Conservation (phyloP, 2,329 filamentous ascomycete genomes). For the Penicillium sp. region DNA sequence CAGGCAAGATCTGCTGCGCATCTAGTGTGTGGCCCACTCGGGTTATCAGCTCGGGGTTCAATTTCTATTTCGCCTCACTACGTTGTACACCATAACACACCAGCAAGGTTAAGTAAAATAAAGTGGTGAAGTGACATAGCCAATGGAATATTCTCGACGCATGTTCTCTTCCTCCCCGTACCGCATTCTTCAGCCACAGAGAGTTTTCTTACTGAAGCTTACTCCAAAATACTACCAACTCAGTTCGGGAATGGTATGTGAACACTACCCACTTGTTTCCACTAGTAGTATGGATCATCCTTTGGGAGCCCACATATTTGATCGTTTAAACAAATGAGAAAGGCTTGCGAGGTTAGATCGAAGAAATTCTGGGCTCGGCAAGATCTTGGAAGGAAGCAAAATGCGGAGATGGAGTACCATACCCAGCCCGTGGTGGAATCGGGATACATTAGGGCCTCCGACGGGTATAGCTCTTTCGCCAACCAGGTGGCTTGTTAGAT, state of each 20-base stretch:
- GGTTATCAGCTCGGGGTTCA: background rate
- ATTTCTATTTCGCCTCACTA: background rate
- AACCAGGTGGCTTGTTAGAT: background rate
- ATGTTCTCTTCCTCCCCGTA: background rate
- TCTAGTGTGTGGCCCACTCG: conserved; percentile 1
- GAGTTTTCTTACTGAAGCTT: background rate
- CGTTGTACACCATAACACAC: background rate
- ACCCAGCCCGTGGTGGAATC: background rate
- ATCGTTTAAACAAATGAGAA: background rate
- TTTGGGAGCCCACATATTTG: conserved; percentile 1
- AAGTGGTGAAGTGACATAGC: background rate
- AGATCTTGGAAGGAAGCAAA: background rate
- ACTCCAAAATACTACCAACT: background rate
- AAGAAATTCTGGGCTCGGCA: background rate
- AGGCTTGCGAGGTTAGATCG: background rate
- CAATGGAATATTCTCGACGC: conserved; percentile 20
- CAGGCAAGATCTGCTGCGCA: conserved; percentile 21
- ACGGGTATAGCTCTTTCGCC: background rate
- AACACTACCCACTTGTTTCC: conserved; percentile 3
- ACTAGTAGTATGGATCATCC: conserved; percentile 1
- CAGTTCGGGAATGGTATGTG: background rate
- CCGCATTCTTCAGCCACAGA: background rate
- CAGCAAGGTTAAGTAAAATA: background rate
- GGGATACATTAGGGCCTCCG: background rate
- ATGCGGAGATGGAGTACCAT: conserved; percentile 5